Base-by-base conservation (phyloP, 306 rosid species). In the Lathyrus tuberosus region DNA sequence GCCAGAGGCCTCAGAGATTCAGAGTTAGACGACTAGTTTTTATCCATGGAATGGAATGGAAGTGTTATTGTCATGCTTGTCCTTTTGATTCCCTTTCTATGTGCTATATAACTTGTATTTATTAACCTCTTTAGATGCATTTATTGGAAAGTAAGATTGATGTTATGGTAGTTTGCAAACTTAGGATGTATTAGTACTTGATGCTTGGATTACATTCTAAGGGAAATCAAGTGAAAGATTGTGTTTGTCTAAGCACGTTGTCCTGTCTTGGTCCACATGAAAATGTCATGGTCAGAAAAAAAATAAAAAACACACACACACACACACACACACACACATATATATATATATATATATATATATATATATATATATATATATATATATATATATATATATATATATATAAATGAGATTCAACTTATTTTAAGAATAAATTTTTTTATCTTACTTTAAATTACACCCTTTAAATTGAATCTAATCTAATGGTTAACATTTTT, bases 181-280 rank as follows among this genome's bases (percentile, higher is more conserved):
- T 33, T 77, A 62, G 53, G 10, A 63, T 56, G 28, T 63, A 14
- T 69, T 68, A 37, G 69, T 56, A 65, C 77, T 17, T 57, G 73
- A 78, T 65, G 77, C 73, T 46, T 71, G 69, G 73, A 71, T 65
- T 78, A 57, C 68, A 78, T 78, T 78, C 81, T 3, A 77, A 70
- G 81, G 81, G 18, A 78, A 65, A 71, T 71, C 63, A 56, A 63
- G 71, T 4, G 17, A 42, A 18, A 63, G 44, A 70, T 38, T 71
- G 40, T 67, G 31, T 12, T 5, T 69, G 43, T 18, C 60, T 54
- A 33, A 53, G 63, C 81, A 71, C 26, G 81, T 62, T 65, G 77
- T 65, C 71, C 69, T 71, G 58, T 33, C 58, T 15, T 71, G 81
- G 73, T 64, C 77, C 77, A 77, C 73, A 44, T 13, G 37, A 30